Percentiles rank a stretch among this genome's conserved stretches.
Evolutionary conservation across 2,329 filamentous ascomycete genomes (phyloP).

Genomic region (Fusarium tupiense): DNA sequence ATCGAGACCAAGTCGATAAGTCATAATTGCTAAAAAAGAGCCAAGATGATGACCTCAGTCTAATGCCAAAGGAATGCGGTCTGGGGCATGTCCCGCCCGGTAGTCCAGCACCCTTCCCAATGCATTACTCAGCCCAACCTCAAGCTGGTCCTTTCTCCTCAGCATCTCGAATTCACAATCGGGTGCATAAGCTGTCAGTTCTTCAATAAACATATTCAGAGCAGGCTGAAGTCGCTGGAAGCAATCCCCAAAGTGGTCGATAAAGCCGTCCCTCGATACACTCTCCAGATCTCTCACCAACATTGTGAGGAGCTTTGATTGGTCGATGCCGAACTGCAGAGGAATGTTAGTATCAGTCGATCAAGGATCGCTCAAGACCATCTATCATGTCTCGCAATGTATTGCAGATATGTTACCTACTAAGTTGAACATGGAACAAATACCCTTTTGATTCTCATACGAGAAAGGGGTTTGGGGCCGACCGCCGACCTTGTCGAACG

Average conservation of each 20-base stretch:
- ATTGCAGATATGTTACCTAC: not conserved
- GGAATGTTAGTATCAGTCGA: constrained; percentile 1
- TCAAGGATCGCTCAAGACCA: not conserved
- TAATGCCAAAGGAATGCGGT: constrained; percentile 18
- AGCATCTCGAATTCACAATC: constrained; percentile 11
- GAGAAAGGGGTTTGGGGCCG: constrained; percentile 2
- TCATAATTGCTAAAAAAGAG: not conserved
- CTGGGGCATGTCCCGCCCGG: not conserved
- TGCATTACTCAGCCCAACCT: constrained; percentile 1
- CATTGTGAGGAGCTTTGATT: constrained; percentile 15
- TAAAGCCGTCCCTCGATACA: constrained; percentile 11
- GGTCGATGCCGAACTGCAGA: constrained; percentile 7
- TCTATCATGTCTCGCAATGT: not conserved
- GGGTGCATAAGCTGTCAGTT: constrained; percentile 3
- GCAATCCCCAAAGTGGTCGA: constrained; percentile 23
- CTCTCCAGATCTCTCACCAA: not conserved
- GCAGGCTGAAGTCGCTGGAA: constrained; percentile 3
- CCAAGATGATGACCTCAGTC: constrained; percentile 17
- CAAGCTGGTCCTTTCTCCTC: constrained; percentile 18
- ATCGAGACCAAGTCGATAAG: not conserved
- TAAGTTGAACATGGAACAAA: constrained; percentile 12
- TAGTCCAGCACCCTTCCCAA: not conserved
- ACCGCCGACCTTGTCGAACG: not conserved
- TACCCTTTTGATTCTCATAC: constrained; percentile 5
- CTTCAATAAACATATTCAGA: constrained; percentile 1